Evolutionary conservation across 805 yeast species (phyloP), one percentile per base, ranked within the genome.

Genomic region (Scheffersomyces coipomensis): DNA sequence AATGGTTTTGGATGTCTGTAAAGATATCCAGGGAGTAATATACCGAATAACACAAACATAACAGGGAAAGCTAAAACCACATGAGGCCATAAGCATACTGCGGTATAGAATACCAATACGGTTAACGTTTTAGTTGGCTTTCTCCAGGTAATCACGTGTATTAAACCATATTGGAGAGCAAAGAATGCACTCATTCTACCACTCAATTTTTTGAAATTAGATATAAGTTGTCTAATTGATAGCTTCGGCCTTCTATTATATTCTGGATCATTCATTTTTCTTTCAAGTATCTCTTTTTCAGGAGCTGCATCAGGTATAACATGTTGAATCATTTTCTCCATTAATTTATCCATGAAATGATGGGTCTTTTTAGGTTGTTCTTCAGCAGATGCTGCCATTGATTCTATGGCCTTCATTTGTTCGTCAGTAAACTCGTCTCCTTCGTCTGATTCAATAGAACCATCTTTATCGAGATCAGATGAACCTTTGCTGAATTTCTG

Each of bases 81-180:
- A 54, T 80, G 80, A 0, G 96, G 96, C 64, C 85, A 76, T 25
- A 83, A 58, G 50, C 93, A 85, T 1, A 82, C 64, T 43, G 79
- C 70, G 0, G 96, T 82, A 47, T 84, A 81, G 1, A 79, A 45
- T 4, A 83, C 64, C 38, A 88, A 60, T 17, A 68, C 55, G 0
- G 83, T 67, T 4, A 89, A 46, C 0, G 97, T 89, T 44, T 79
- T 74, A 0, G 85, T 68, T 0, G 95, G 90, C 19, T 73, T 68
- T 43, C 80, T 77, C 97, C 97, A 90, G 4, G 86, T 76, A 18
- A 87, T 42, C 1, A 85, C 54, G 35, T 79, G 76, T 5, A 81
- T 67, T 1, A 83, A 30, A 2, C 80, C 78, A 47, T 82, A 83
- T 49, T 85, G 91, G 2, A 81, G 40, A 30, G 66, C 73, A 48